These are phyloP conservation scores for Lotmaria passim DNA, from an alignment of 208 protist genomes.

Conservation along the genomic window DNA sequence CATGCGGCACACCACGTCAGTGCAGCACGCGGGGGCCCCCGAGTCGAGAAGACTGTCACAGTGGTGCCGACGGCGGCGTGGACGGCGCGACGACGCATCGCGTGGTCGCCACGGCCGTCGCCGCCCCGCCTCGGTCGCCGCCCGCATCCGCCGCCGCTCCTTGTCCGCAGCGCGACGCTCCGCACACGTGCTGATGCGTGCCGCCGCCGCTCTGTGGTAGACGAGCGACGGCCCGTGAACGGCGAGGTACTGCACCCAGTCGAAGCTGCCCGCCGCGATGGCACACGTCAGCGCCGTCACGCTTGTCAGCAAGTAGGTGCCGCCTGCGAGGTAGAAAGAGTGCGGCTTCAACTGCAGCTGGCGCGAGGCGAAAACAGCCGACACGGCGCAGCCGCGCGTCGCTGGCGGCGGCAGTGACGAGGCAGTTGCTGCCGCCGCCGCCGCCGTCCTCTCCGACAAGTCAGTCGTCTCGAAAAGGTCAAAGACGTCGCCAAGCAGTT, in stretches of 20 bases:
- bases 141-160: neutral
- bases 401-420: constrained; percentile 1
- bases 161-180: constrained; percentile 6
- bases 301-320: constrained; percentile 50
- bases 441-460: neutral
- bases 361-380: constrained; percentile 13
- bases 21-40: constrained; percentile 23
- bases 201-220: constrained; percentile 56
- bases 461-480: constrained; percentile 29
- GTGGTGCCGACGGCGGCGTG: constrained; percentile 40
- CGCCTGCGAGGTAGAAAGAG: constrained; percentile 42
- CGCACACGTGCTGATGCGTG: constrained; percentile 18
- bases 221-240: constrained; percentile 48
- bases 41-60: constrained; percentile 25
- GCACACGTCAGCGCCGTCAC: constrained; percentile 68
- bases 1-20: constrained; percentile 39
- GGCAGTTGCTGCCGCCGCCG: neutral
- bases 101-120: constrained; percentile 20
- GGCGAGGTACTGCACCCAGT: constrained; percentile 74
- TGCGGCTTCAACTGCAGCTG: constrained; percentile 23
- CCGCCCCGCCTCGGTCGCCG: neutral
- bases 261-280: constrained; percentile 55
- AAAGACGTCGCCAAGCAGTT: constrained; percentile 46
- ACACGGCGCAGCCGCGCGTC: constrained; percentile 32
- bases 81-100: constrained; percentile 20